Evolutionary conservation across 2,329 filamentous ascomycete species (phyloP), one percentile per base, ranked within the genome.

Genomic region (Talaromyces sp.): DNA sequence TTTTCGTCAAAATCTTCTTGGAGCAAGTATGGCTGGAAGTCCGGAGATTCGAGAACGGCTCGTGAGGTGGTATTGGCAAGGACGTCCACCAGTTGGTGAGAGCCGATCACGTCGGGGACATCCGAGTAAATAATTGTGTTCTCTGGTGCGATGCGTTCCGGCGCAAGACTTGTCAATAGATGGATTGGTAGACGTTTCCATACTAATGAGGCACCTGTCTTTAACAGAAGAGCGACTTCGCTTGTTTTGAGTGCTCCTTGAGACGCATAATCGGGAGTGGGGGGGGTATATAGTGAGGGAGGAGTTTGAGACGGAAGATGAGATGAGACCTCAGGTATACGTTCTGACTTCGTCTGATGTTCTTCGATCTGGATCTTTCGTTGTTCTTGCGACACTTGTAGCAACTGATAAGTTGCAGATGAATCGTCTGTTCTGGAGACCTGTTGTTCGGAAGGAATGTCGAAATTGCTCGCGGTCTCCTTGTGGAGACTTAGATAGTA

Each of bases 131-230:
- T 59, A 13, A 72, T 64, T 10, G 70, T 62, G 22, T 72, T 72
- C 19, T 71, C 60, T 1, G 67, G 31, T 3, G 62, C 66, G 67
- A 73, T 71, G 57, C 71, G 71, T 14, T 68, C 56, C 5, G 69
- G 65, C 7, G 70, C 65, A 45, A 72, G 67, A 16, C 65, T 71
- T n/a, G 71, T 72, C n/a, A 68, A 43, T 3, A 73, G 60, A 47
- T 73, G 71, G 24, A 73, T 72, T 39, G 71, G 71, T 7, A 73
- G 63, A 7, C 70, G 70, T 52, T 69, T 70, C 70, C 71, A 72
- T 35, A 73, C 50, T 22, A 72, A 66, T 3, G 71, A 70, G 52
- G 71, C 70, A 2, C 71, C 71, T 24, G 71, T 72, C 47, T 73
- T 72, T 48, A 73, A 69, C 61, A 73, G 67, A 19, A 68, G 62